Evolutionary conservation across 805 yeast species (phyloP).

Genomic region (Blastobotrys chiropterorum): DNA sequence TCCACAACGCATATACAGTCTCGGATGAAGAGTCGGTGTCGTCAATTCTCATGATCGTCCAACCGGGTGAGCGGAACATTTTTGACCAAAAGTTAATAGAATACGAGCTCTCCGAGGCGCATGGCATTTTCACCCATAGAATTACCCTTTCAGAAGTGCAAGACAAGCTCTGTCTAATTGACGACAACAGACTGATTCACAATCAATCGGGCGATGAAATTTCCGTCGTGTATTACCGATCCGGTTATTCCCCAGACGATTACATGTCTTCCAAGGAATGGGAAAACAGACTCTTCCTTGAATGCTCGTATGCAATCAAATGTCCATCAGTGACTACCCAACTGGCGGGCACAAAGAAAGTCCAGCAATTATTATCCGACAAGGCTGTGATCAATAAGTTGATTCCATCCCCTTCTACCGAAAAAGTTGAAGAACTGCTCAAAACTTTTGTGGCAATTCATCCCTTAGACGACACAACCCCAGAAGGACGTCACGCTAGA

Average conservation of each 20-base stretch:
- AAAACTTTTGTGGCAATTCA: conserved; percentile 79
- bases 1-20: conserved; percentile 47
- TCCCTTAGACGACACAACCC: conserved; percentile 67
- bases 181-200: conserved; percentile 39
- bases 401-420: conserved; percentile 30
- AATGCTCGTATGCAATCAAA: conserved; percentile 73
- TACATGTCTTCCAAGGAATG: conserved; percentile 63
- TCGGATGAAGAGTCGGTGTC: conserved; percentile 3
- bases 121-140: conserved; percentile 58
- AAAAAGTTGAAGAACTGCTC: conserved; percentile 30
- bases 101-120: conserved; percentile 50
- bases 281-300: conserved; percentile 70
- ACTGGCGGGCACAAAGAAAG: conserved; percentile 86
- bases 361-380: conserved; percentile 81
- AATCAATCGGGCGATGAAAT: conserved; percentile 59
- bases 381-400: conserved; percentile 43
- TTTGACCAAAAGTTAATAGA: conserved; percentile 89
- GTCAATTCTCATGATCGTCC: conserved; percentile 72
- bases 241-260: conserved; percentile 85
- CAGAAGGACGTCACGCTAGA: conserved; percentile 55
- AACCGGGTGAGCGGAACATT: conserved; percentile 79
- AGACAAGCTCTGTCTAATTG: conserved; percentile 10
- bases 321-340: conserved; percentile 90
- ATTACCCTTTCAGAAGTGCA: conserved; percentile 56
- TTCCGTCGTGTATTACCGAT: conserved; percentile 82